Evolutionary conservation across 768 basidiomycete genomes (phyloP).

Genomic region (Lyophyllum decastes): DNA sequence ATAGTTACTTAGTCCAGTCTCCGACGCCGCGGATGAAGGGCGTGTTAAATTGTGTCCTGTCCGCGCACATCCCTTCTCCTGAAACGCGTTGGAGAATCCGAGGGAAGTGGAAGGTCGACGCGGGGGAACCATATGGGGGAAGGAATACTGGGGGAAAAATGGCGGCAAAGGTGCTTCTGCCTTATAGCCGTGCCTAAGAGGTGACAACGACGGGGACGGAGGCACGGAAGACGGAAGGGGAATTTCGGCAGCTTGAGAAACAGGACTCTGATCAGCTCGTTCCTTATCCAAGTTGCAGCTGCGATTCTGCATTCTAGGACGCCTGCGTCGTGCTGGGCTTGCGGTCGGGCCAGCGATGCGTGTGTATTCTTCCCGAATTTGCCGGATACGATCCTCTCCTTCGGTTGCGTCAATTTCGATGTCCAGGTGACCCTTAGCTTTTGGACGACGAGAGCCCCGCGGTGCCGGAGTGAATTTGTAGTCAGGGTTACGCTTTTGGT

Average conservation of each 20-base stretch:
- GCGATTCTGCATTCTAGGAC: constrained; percentile 25
- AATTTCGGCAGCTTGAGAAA: not conserved
- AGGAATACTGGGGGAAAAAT: constrained; percentile 22
- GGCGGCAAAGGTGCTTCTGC: constrained; percentile 15
- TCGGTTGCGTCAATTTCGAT: constrained; percentile 14
- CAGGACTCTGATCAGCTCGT: constrained; percentile 4
- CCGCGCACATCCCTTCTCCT: constrained; percentile 9
- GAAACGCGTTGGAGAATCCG: constrained; percentile 16
- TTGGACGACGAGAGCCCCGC: constrained; percentile 32
- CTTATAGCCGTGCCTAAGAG: constrained; percentile 14
- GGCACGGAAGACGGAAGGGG: constrained; percentile 13
- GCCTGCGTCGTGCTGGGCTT: constrained; percentile 33
- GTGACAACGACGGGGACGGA: constrained; percentile 13
- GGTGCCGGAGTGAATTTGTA: constrained; percentile 62
- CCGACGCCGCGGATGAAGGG: constrained; percentile 22
- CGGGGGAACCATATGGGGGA: constrained; percentile 24
- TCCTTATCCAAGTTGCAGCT: constrained; percentile 14
- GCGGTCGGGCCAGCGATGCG: constrained; percentile 34
- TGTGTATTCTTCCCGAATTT: constrained; percentile 35
- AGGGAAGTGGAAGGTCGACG: constrained; percentile 37
- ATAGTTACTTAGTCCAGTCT: constrained; percentile 19
- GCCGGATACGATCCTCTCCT: constrained; percentile 27
- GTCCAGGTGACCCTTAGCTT: constrained; percentile 26
- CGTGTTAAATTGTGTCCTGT: constrained; percentile 16
- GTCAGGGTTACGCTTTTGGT: constrained; percentile 53